Evolutionary conservation across 1,284 basidiomycete genomes (phyloP).

Genomic region (Phaffia rhodozyma): DNA sequence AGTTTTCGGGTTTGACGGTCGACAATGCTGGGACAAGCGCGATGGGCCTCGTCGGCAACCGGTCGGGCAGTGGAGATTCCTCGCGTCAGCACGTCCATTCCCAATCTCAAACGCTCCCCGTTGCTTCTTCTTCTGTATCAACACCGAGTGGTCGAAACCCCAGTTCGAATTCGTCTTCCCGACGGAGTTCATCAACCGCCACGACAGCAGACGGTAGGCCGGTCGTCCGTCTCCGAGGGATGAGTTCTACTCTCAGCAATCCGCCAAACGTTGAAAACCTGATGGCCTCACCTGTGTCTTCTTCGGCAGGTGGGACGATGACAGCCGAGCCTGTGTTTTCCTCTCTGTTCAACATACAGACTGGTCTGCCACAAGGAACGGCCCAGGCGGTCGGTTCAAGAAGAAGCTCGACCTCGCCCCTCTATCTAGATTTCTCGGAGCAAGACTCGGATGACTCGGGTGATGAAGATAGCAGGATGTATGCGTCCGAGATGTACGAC

Average conservation of each 20-base stretch:
- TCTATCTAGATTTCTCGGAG: constrained; percentile 23
- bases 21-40: too few species aligned
- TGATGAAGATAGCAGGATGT: constrained; percentile 22
- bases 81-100: too few species aligned
- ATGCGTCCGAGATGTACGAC: too few species aligned
- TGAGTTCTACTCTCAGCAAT: background rate
- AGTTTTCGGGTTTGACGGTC: too few species aligned
- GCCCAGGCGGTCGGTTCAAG: constrained; percentile 23
- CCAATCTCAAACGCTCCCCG: background rate
- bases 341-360: background rate
- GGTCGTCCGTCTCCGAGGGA: constrained; percentile 11
- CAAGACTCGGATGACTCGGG: constrained; percentile 30
- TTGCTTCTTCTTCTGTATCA: background rate
- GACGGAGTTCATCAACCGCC: background rate
- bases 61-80: too few species aligned
- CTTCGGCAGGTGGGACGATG: background rate
- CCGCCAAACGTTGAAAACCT: background rate
- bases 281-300: background rate
- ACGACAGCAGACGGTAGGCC: constrained; percentile 5
- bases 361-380: background rate
- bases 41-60: too few species aligned
- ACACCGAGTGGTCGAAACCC: too few species aligned
- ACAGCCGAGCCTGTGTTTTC: background rate
- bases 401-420: constrained; percentile 18
- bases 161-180: background rate